Percentiles rank a stretch among this genome's conserved stretches.
Conservation (phyloP, 2,329 filamentous ascomycete genomes). For the Pseudopithomyces maydicus region DNA sequence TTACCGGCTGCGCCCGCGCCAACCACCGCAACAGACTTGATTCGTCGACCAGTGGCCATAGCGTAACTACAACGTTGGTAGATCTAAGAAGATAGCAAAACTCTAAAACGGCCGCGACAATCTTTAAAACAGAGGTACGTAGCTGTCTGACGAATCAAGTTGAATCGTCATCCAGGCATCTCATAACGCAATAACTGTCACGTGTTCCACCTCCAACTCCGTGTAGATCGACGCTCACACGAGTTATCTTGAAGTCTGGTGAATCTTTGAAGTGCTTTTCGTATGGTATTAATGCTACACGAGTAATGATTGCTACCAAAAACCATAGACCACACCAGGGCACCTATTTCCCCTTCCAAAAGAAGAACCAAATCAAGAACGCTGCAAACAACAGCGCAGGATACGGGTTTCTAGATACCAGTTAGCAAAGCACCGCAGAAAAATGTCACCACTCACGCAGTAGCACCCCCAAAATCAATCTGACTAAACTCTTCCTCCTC, state of each 20-base stretch:
- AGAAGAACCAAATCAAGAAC: constrained; percentile 1
- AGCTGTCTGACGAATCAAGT: not conserved
- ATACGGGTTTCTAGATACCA: not conserved
- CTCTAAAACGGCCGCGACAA: no score
- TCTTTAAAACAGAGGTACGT: not conserved
- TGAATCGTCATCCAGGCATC: not conserved
- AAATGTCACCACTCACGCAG: not conserved
- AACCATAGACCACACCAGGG: not conserved
- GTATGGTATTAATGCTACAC: no score
- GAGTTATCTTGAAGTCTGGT: no score
- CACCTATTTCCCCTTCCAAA: not conserved
- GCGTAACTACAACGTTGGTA: not conserved
- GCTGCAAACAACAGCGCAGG: not conserved
- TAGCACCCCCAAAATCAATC: not conserved
- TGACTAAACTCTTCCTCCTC: constrained; percentile 8
- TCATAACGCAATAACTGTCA: constrained; percentile 1
- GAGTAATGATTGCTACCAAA: no score
- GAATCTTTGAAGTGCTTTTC: not conserved
- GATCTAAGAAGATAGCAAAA: not conserved
- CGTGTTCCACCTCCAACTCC: not conserved
- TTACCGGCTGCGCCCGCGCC: constrained; percentile 38
- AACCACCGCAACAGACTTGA: constrained; percentile 31
- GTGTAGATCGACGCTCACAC: no score
- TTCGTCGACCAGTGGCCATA: not conserved
- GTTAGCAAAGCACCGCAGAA: not conserved